phyloP scores from a whole-genome alignment of 352 stramenopile genomes.

The Pythium biforme region DNA sequence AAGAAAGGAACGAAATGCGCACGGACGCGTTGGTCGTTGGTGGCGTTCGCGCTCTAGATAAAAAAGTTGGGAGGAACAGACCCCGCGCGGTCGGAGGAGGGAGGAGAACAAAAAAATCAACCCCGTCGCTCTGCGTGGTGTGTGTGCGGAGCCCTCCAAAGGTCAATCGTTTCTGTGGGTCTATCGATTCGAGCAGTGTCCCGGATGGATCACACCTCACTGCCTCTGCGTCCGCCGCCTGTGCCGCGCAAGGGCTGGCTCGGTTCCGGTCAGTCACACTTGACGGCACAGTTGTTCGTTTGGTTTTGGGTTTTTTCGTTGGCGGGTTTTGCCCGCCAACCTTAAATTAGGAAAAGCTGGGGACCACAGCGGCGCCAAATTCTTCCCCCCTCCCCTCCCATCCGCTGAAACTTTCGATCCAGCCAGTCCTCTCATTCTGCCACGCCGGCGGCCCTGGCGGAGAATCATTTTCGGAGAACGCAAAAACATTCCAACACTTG shows the following conservation, averaged over 20 bases:
- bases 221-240: conserved; percentile 7
- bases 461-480: not conserved
- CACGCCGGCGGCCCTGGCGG: not conserved
- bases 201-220: conserved; percentile 9
- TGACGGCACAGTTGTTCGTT: conserved; percentile 18
- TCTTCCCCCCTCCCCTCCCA: conserved; percentile 5
- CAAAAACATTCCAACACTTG: not conserved
- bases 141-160: conserved; percentile 5
- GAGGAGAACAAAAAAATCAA: conserved; percentile 23
- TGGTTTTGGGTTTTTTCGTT: conserved; percentile 28
- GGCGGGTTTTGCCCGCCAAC: conserved; percentile 28
- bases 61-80: not conserved
- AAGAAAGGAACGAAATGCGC: no score
- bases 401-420: conserved; percentile 28
- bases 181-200: conserved; percentile 5
- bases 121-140: conserved; percentile 4
- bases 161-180: conserved; percentile 10
- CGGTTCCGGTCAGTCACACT: conserved; percentile 27
- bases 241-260: conserved; percentile 5
- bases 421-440: conserved; percentile 22
- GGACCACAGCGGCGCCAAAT: conserved; percentile 6
- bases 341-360: conserved; percentile 36
- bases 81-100: not conserved
- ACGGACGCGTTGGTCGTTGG: no score
- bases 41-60: conserved; percentile 2